A percentile compares a stretch with the other conserved stretches of the same genome.
These are phyloP conservation scores for Phaseolus lunatus DNA, from an alignment of 306 rosid species.

Conservation along the genomic window DNA sequence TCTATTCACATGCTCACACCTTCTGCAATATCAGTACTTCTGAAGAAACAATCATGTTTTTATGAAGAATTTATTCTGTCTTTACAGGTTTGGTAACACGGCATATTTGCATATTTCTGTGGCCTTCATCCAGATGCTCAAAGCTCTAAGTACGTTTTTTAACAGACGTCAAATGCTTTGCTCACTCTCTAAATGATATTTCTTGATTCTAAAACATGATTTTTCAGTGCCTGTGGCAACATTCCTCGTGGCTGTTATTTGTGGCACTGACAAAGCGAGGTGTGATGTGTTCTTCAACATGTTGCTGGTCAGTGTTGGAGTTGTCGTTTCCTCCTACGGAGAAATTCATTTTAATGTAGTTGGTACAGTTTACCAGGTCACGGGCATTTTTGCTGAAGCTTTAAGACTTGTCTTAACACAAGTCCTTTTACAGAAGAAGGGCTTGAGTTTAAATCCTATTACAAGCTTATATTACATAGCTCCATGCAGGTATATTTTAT, in stretches of 20 bases:
- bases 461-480: slow-evolving; percentile 97
- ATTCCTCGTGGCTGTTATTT: slow-evolving; percentile 81
- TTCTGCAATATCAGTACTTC: background rate
- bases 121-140: slow-evolving; percentile 98
- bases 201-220: slow-evolving; percentile 40
- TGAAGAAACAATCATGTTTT: slow-evolving; percentile 9
- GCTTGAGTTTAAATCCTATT: slow-evolving; percentile 87
- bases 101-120: slow-evolving; percentile 96
- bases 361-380: slow-evolving; percentile 94
- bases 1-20: background rate
- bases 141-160: slow-evolving; percentile 80
- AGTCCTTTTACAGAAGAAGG: slow-evolving; percentile 95
- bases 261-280: slow-evolving; percentile 92
- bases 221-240: slow-evolving; percentile 98
- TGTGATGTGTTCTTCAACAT: slow-evolving; percentile 93
- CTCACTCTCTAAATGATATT: slow-evolving; percentile 8
- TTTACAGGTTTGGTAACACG: slow-evolving; percentile 92
- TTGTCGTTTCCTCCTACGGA: slow-evolving; percentile 91
- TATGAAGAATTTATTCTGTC: background rate
- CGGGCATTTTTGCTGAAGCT: slow-evolving; percentile 96
- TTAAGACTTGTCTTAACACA: slow-evolving; percentile 95
- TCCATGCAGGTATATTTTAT: slow-evolving; percentile 85
- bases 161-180: slow-evolving; percentile 33
- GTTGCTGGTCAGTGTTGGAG: slow-evolving; percentile 98
- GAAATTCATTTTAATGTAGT: slow-evolving; percentile 91